These are phyloP conservation scores for Claviceps sp. DNA, from an alignment of 2,329 filamentous ascomycete species.

Conservation along the genomic window DNA sequence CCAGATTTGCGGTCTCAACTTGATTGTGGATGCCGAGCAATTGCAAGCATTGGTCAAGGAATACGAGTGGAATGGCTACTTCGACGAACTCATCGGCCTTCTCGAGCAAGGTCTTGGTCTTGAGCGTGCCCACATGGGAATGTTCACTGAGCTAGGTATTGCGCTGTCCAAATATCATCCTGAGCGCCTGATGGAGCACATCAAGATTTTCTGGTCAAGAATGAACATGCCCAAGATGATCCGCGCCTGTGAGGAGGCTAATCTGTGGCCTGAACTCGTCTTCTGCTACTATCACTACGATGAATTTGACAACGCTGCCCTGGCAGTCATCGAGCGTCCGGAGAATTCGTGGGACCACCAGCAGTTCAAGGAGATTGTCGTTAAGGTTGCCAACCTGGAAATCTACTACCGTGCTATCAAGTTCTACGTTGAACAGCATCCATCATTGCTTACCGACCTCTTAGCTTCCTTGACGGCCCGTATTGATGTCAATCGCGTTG, in stretches of 20 bases:
- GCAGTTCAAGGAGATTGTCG: constrained; percentile 96
- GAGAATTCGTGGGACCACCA: constrained; percentile 98
- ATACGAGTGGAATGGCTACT: constrained; percentile 94
- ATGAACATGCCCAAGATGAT: constrained; percentile 99
- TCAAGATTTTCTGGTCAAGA: constrained; percentile 95
- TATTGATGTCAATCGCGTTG: constrained; percentile 97
- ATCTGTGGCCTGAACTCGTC: constrained; percentile 93
- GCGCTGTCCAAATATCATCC: constrained; percentile 90
- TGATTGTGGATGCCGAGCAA: constrained; percentile 96
- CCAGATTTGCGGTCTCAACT: constrained; percentile 95
- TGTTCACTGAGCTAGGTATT: constrained; percentile 90
- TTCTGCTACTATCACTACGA: constrained; percentile 99
- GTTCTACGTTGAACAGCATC: constrained; percentile 96
- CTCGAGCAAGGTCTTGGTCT: constrained; percentile 91
- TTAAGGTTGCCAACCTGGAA: constrained; percentile 96
- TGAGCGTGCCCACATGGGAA: constrained; percentile 86
- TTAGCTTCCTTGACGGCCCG: constrained; percentile 82
- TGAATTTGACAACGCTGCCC: constrained; percentile 91
- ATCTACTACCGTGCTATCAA: constrained; percentile 97
- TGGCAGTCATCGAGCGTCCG: constrained; percentile 95
- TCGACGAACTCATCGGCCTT: constrained; percentile 89
- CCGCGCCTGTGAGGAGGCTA: constrained; percentile 80
- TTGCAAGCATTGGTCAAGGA: constrained; percentile 85
- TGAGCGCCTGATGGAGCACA: constrained; percentile 92
- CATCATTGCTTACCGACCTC: constrained; percentile 87